Evolutionary conservation across 176 grass and related monocot genomes (phyloP).

Genomic region (Alopecurus myosuroides): DNA sequence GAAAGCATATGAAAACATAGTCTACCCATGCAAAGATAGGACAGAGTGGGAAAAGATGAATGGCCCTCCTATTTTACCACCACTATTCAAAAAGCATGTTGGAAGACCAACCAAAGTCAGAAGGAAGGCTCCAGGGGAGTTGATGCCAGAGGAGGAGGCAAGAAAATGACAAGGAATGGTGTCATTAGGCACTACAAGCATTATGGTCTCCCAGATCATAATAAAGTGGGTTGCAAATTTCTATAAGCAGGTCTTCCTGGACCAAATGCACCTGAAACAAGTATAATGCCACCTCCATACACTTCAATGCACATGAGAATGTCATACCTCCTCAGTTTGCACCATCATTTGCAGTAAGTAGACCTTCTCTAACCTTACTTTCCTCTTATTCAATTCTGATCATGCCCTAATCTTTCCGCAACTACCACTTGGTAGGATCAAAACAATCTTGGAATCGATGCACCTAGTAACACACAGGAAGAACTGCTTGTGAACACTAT

Average conservation of each 20-base stretch:
- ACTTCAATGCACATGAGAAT: too few species aligned
- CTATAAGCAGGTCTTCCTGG: neutral
- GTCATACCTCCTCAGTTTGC: too few species aligned
- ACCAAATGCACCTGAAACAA: neutral
- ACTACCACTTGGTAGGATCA: too few species aligned
- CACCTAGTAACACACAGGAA: too few species aligned
- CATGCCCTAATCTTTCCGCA: too few species aligned
- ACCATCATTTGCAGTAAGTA: too few species aligned
- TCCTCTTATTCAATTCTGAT: too few species aligned
- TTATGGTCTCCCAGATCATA: neutral
- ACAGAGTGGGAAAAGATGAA: neutral
- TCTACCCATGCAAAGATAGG: neutral
- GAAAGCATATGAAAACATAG: neutral
- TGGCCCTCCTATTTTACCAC: neutral
- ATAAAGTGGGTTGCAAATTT: neutral
- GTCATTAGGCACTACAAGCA: neutral
- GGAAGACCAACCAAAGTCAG: neutral
- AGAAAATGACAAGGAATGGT: neutral
- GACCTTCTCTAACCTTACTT: too few species aligned
- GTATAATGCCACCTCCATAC: too few species aligned
- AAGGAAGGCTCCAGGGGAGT: neutral
- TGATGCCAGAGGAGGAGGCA: neutral
- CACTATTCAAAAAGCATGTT: neutral
- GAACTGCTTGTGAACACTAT: too few species aligned
- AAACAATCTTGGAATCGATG: too few species aligned